Percentiles rank a stretch among this genome's conserved stretches.
These are phyloP conservation scores for Endogone sp. DNA, from an alignment of 192 early-diverging fungal genomes.

Conservation along the genomic window DNA sequence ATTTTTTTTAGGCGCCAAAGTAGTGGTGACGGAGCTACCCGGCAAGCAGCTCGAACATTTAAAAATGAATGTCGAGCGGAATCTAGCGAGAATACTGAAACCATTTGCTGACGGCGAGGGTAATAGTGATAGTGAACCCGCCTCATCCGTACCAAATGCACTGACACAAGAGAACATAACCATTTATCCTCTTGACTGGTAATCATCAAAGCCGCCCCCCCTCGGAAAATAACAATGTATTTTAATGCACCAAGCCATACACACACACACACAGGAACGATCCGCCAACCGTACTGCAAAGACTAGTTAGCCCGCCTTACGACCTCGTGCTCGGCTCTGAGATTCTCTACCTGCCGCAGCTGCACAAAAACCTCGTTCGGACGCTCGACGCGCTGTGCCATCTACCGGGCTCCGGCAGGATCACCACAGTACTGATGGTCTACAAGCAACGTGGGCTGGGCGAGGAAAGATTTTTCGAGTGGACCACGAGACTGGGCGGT, in stretches of 20 bases:
- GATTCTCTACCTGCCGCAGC: constrained; percentile 27
- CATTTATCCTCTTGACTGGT: background rate
- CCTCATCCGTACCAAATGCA: background rate
- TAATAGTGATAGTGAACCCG: background rate
- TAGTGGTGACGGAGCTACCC: constrained; percentile 26
- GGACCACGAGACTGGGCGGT: constrained; percentile 8
- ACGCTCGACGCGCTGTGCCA: constrained; percentile 4
- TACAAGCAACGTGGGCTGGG: constrained; percentile 31
- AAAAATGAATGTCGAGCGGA: constrained; percentile 6
- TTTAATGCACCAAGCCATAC: too few relatives aligned
- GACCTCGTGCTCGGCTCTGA: constrained; percentile 28
- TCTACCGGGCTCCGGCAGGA: background rate
- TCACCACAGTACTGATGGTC: constrained; percentile 19
- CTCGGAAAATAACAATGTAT: too few relatives aligned
- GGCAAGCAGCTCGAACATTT: constrained; percentile 25
- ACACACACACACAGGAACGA: constrained; percentile 7
- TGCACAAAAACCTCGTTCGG: constrained; percentile 21
- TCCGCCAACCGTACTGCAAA: constrained; percentile 14
- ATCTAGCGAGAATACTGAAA: background rate
- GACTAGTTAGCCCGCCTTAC: constrained; percentile 19
- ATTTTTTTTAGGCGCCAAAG: constrained; percentile 14
- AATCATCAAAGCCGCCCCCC: background rate
- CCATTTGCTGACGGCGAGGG: background rate
- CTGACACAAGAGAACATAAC: background rate
- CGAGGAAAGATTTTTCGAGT: constrained; percentile 27